Base-by-base conservation (phyloP, 768 basidiomycete species). In the Crucibulum laeve region DNA sequence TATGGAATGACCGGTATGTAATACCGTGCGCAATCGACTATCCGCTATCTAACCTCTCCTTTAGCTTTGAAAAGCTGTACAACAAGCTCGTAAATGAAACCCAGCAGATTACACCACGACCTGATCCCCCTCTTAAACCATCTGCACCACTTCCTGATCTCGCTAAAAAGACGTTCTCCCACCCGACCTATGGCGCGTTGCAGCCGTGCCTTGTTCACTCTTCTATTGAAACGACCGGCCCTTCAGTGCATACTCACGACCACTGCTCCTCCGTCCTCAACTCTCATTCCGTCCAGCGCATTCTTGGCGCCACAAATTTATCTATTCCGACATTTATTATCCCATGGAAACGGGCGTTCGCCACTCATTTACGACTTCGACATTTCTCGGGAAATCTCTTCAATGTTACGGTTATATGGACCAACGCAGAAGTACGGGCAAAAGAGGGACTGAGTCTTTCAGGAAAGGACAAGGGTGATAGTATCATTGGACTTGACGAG, bases 371-470 rank as follows among this genome's bases (percentile, higher is more conserved):
- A 10, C 52, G 63, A 13, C 53, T 71, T 1, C 52, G 58, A 10
- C 69, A 72, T 45, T 72, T 65, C 49, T 49, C 50, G 15, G 65
- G 56, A 0, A 64, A 68, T 47, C 21, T 60, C 21, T 72, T 72
- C 58, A 71, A 74, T 38, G 63, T 60, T 6, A 62, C 58, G 3
- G 49, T 65, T 1, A 46, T 64, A 1, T 74, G 67, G 67, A 57
- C 64, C 2, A 71, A 71, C 33, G 54, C 46, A 2, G 63, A 57
- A 21, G 56, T 58, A 6, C 51, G 63, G 4, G 39, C 42, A 26
- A 37, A 43, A 4, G 64, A 65, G 42, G 64, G 63, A 15, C 53
- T 46, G 18, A 23, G 35, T 30, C 18, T 32, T 35, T 33, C 32
- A 25, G 44, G 43, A 14, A 49, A 44, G n/a, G 43, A 50, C 14